Conservation (phyloP, 164 flowering plant species). For the Euptelea pleiosperma region DNA sequence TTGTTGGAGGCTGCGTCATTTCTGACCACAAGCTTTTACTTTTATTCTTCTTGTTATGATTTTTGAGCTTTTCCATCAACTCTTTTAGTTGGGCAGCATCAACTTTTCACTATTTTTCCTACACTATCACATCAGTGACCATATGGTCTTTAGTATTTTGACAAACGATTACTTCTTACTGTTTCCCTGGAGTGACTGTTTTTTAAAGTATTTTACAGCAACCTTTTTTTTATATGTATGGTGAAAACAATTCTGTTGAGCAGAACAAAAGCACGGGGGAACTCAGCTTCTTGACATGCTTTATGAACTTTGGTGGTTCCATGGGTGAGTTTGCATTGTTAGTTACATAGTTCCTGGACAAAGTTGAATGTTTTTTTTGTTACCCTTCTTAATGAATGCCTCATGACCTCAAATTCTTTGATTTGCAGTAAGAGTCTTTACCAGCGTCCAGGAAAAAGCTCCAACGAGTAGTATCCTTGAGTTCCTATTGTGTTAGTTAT, state of each 20-base stretch:
- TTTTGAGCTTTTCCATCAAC: too few species aligned
- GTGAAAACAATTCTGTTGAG: slow-evolving; percentile 9
- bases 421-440: slow-evolving; percentile 85
- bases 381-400: background rate
- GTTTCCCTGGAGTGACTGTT: too few species aligned
- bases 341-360: background rate
- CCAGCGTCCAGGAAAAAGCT: slow-evolving; percentile 91
- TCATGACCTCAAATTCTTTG: slow-evolving; percentile 10
- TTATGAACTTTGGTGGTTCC: slow-evolving; percentile 87
- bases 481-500: background rate
- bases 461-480: slow-evolving; percentile 84
- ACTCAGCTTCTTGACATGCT: slow-evolving; percentile 87
- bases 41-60: too few species aligned
- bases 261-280: slow-evolving; percentile 96
- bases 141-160: too few species aligned
- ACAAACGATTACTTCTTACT: too few species aligned
- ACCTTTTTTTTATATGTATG: background rate
- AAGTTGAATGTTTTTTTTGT: background rate
- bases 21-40: too few species aligned
- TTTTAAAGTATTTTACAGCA: background rate
- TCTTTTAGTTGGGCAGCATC: too few species aligned
- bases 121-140: too few species aligned
- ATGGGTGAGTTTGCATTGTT: slow-evolving; percentile 48
- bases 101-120: too few species aligned
- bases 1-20: too few species aligned